phyloP scores from a whole-genome alignment of 2,329 filamentous ascomycete genomes.

The Endothia cerciana region DNA sequence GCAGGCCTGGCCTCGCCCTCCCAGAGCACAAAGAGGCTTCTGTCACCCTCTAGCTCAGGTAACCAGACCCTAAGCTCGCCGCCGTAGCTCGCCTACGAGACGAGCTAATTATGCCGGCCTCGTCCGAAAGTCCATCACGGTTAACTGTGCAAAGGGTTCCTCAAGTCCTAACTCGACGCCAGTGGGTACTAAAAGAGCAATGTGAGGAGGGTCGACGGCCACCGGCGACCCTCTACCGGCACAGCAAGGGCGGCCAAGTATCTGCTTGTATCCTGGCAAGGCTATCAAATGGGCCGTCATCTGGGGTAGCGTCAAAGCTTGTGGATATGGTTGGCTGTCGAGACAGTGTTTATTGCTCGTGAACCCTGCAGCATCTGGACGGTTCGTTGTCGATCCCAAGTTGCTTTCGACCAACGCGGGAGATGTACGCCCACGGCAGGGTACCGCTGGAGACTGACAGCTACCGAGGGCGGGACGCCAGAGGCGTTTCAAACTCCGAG shows the following conservation, averaged over 20 bases:
- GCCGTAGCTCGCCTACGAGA: not conserved
- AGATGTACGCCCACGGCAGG: not conserved
- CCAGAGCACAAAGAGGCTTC: constrained; percentile 10
- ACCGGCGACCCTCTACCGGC: not conserved
- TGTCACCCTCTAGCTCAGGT: constrained; percentile 9
- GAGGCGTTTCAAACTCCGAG: not conserved
- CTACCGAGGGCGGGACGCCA: constrained; percentile 5
- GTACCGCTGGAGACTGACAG: constrained; percentile 12
- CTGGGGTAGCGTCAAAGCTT: not conserved
- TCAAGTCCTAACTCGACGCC: too few relatives aligned
- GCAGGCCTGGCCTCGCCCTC: constrained; percentile 14
- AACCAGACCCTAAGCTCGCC: not conserved
- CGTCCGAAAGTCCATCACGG: not conserved
- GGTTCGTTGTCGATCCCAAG: constrained; percentile 3
- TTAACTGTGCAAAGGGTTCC: not conserved
- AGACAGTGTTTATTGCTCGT: not conserved
- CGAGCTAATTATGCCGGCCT: not conserved
- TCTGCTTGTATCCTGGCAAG: constrained; percentile 12
- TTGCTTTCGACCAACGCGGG: constrained; percentile 12
- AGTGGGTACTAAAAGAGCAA: not conserved
- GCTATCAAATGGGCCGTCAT: constrained; percentile 4
- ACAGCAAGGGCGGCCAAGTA: not conserved
- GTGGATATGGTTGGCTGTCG: constrained; percentile 2
- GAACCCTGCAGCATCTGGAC: not conserved
- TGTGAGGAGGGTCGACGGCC: not conserved